Base-by-base conservation (phyloP, 192 early-diverging fungal genomes). In the Linnemannia schmuckeri region DNA sequence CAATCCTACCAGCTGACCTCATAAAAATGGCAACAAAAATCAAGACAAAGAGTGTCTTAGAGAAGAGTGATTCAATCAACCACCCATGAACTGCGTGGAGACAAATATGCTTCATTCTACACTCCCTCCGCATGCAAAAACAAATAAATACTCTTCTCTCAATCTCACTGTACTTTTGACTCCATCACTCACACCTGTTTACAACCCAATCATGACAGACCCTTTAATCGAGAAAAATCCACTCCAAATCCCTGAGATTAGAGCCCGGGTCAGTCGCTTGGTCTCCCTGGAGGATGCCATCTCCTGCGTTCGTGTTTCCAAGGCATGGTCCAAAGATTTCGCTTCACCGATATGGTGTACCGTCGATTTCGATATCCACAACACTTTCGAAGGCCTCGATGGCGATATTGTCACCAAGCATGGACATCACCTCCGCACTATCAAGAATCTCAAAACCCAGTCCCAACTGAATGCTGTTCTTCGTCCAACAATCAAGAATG, bases 311-410 rank as follows among this genome's bases (percentile, higher is more conserved):
- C n/a, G 72, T 3, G 79, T 80, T 44, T 74, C 72, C 44, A 80
- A 80, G 24, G 72, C 17, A 24, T 80, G 71, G 55, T 74, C 27
- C n/a, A 69, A 72, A 15, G 79, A 80, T n/a, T 80, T 80, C 57
- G 17, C 46, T 38, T 22, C 18, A 20, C 72, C 57, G 3, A 74
- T 80, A 49, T 80, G 79, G 79, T 52, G n/a, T 55, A 24, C 61
- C 27, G 57, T 80, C 42, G 44, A 80, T 57, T 74, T 80, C 40
- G 49, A 71, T 7, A 68, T 27, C 41, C 77, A 78, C 46, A 38
- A 47, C 17, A 52, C 44, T 17, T 78, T 78, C 70, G 7, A 69
- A 77, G 38, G 47, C 8, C 61, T 78, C 30, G 66, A 52, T 42
- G 20, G 33, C 20, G 22, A 78, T 13, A 71, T 71, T 54, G 18